These are phyloP conservation scores for Ophiosphaerella herpotricha DNA, from an alignment of 2,329 filamentous ascomycete species.

Conservation along the genomic window DNA sequence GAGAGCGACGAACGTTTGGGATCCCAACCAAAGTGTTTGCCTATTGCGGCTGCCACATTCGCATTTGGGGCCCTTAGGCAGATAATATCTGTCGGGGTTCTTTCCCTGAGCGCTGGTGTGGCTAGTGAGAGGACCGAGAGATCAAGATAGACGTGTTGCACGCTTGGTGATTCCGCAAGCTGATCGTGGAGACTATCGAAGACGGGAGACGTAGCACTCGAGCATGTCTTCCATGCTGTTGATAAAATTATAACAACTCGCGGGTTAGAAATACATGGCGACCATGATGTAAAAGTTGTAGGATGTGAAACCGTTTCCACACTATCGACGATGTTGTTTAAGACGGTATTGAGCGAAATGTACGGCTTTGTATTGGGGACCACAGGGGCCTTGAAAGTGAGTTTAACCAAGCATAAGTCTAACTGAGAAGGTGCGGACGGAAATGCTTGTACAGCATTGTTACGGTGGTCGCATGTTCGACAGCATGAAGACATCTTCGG, in stretches of 20 bases:
- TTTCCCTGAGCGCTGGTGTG: slow-evolving; percentile 17
- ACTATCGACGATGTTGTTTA: slow-evolving; percentile 35
- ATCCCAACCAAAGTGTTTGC: slow-evolving; percentile 38
- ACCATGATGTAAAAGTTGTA: slow-evolving; percentile 34
- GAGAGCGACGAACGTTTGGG: slow-evolving; percentile 31
- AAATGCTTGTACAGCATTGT: slow-evolving; percentile 19
- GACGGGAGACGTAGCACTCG: slow-evolving; percentile 15
- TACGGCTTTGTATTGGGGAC: slow-evolving; percentile 10
- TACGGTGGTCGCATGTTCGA: slow-evolving; percentile 34
- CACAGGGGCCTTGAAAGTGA: slow-evolving; percentile 25
- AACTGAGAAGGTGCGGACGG: slow-evolving; percentile 19
- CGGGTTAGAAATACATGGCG: slow-evolving; percentile 24
- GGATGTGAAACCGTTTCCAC: slow-evolving; percentile 27
- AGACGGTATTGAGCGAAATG: slow-evolving; percentile 23
- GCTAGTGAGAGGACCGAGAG: slow-evolving; percentile 28
- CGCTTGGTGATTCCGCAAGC: slow-evolving; percentile 18
- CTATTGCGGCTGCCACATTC: slow-evolving; percentile 29
- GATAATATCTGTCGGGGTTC: slow-evolving; percentile 30
- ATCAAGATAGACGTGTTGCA: slow-evolving; percentile 32
- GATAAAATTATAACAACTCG: slow-evolving; percentile 27
- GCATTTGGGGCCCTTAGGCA: slow-evolving; percentile 23
- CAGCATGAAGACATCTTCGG: slow-evolving; percentile 25
- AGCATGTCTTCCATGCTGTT: slow-evolving; percentile 26
- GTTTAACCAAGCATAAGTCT: slow-evolving; percentile 29
- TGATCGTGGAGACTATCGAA: slow-evolving; percentile 23